phyloP scores from a whole-genome alignment of 371 early-diverging fungal genomes.

The Batrachochytrium dendrobatidis region DNA sequence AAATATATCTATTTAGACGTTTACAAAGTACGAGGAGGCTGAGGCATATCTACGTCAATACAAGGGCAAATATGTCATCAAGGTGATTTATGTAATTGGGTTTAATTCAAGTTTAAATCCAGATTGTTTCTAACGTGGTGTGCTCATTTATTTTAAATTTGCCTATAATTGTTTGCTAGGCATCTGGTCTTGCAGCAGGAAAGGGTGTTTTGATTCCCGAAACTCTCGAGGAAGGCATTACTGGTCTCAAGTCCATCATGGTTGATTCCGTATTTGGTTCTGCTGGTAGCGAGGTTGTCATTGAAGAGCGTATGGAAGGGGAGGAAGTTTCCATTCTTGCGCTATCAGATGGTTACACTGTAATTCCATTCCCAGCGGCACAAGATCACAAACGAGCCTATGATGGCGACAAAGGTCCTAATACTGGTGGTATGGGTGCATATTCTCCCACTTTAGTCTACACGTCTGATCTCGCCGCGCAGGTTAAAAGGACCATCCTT shows the following conservation, averaged over 20 bases:
- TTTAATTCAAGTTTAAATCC: conserved; percentile 4
- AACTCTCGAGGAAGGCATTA: conserved; percentile 76
- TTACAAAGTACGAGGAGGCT: conserved; percentile 79
- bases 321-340: conserved; percentile 88
- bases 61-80: conserved; percentile 66
- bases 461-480: conserved; percentile 61
- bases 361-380: conserved; percentile 80
- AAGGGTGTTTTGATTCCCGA: conserved; percentile 93
- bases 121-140: too few relatives aligned
- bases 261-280: conserved; percentile 78
- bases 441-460: conserved; percentile 94
- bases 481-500: conserved; percentile 70
- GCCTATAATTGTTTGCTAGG: too few relatives aligned
- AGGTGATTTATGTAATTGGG: conserved; percentile 39
- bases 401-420: conserved; percentile 90
- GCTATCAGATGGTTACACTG: conserved; percentile 93
- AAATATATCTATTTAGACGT: conserved; percentile 44
- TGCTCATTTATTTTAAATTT: too few relatives aligned
- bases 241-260: conserved; percentile 81
- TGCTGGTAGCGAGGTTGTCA: conserved; percentile 88
- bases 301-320: conserved; percentile 91
- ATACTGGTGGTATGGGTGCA: conserved; percentile 98
- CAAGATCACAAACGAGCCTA: conserved; percentile 96
- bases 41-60: conserved; percentile 57
- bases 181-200: conserved; percentile 94